These are phyloP conservation scores for Gastrodia elata DNA, from an alignment of 106 monocot genomes.

Conservation along the genomic window DNA sequence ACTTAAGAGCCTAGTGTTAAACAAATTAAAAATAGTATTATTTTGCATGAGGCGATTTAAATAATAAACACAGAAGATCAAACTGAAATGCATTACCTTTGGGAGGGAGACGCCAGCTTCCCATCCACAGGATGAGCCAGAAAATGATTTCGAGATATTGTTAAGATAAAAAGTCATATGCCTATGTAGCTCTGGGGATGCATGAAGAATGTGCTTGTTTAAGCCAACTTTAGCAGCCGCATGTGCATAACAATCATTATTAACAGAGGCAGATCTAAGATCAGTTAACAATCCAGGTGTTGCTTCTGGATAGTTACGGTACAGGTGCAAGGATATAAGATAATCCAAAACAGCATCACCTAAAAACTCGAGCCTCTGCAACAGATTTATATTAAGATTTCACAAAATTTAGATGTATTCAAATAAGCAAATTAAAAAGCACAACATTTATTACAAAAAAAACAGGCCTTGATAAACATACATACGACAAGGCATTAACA, in stretches of 20 bases:
- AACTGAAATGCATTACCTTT: conserved; percentile 26
- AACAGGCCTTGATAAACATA: not conserved
- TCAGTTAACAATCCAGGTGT: conserved; percentile 54
- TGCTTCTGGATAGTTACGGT: conserved; percentile 28
- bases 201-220: conserved; percentile 58
- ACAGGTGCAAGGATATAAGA: conserved; percentile 39
- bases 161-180: conserved; percentile 37
- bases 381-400: not conserved
- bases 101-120: conserved; percentile 54
- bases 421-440: not conserved
- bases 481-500: not conserved
- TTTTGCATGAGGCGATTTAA: not conserved
- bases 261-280: conserved; percentile 54
- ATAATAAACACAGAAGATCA: not conserved
- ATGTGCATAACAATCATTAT: conserved; percentile 72
- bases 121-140: conserved; percentile 69
- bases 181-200: conserved; percentile 43
- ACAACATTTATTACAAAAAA: not conserved
- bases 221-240: conserved; percentile 54
- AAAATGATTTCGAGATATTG: conserved; percentile 26
- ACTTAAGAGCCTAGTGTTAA: not conserved
- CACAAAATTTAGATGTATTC: not conserved
- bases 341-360: conserved; percentile 62
- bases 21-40: not conserved
- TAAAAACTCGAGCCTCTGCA: conserved; percentile 63